Evolutionary conservation across 176 grass and related monocot species (phyloP).

Genomic region (Tillandsia fasciculata): DNA sequence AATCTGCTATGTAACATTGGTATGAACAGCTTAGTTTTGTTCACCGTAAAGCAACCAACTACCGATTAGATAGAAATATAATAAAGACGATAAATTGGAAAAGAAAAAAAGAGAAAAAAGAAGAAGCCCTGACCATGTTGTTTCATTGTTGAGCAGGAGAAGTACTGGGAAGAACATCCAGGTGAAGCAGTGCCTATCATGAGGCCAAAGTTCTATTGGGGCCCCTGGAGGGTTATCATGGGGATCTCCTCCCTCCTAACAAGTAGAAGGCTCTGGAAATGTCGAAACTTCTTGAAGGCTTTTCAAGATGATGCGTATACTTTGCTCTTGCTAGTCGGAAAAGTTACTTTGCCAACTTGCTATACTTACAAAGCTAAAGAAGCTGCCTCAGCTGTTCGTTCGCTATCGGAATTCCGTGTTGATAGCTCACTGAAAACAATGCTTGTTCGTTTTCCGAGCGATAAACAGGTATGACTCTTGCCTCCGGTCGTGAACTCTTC

Average conservation of each 20-base stretch:
- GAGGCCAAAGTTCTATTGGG: slow-evolving; percentile 96
- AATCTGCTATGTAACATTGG: too few species aligned
- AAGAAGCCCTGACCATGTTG: background rate
- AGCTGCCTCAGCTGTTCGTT: background rate
- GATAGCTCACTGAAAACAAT: too few species aligned
- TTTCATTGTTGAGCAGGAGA: slow-evolving; percentile 45
- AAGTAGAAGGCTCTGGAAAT: slow-evolving; percentile 16
- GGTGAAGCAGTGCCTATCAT: slow-evolving; percentile 85
- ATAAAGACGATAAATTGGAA: too few species aligned
- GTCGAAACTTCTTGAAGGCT: background rate
- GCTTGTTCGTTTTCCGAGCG: too few species aligned
- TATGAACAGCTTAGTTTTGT: too few species aligned
- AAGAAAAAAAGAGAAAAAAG: too few species aligned
- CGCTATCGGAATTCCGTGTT: too few species aligned
- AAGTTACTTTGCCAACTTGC: background rate
- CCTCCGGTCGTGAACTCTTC: too few species aligned
- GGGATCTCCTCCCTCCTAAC: slow-evolving; percentile 45
- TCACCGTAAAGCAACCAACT: too few species aligned
- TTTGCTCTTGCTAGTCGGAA: background rate
- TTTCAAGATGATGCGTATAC: background rate
- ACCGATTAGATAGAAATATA: too few species aligned
- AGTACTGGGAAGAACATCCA: slow-evolving; percentile 93
- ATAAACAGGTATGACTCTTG: too few species aligned
- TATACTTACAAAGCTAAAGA: background rate
- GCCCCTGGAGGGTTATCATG: slow-evolving; percentile 79